Conservation (phyloP, 2,329 filamentous ascomycete species). For the Rutstroemia sydowiana region DNA sequence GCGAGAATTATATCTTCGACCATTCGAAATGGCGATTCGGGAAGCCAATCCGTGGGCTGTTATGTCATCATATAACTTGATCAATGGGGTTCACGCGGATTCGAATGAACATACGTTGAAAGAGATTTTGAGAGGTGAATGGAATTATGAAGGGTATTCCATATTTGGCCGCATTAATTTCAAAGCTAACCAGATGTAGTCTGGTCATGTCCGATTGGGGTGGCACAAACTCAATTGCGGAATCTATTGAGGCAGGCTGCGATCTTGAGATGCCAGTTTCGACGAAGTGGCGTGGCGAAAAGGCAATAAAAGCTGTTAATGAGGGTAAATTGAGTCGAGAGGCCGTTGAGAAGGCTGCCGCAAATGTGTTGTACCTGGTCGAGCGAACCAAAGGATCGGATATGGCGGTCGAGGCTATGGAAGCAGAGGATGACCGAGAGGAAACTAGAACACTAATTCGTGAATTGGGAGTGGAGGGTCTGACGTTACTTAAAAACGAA, state of each 20-base stretch:
- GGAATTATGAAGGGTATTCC: conserved; percentile 50
- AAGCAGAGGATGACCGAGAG: conserved; percentile 48
- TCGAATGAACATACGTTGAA: conserved; percentile 49
- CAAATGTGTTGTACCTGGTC: conserved; percentile 52
- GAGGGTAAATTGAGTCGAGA: conserved; percentile 40
- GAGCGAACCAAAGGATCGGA: conserved; percentile 55
- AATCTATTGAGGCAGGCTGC: conserved; percentile 47
- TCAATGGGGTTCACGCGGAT: conserved; percentile 56
- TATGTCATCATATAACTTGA: conserved; percentile 62
- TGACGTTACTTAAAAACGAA: conserved; percentile 60
- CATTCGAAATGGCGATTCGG: conserved; percentile 65
- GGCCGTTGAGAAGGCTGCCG: conserved; percentile 50
- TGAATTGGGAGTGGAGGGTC: conserved; percentile 51
- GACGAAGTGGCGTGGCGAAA: conserved; percentile 47
- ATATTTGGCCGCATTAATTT: background rate
- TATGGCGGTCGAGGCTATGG: conserved; percentile 47
- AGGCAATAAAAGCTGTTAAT: conserved; percentile 46
- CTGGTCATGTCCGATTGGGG: conserved; percentile 54
- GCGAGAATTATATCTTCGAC: conserved; percentile 65
- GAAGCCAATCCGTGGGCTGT: conserved; percentile 63
- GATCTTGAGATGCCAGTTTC: conserved; percentile 54
- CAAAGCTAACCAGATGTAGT: conserved; percentile 28
- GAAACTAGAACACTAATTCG: conserved; percentile 55
- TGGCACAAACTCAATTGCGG: conserved; percentile 48
- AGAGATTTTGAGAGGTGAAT: conserved; percentile 52